Evolutionary conservation across 2,329 filamentous ascomycete species (phyloP).

Genomic region (Trichothecium sympodiale): DNA sequence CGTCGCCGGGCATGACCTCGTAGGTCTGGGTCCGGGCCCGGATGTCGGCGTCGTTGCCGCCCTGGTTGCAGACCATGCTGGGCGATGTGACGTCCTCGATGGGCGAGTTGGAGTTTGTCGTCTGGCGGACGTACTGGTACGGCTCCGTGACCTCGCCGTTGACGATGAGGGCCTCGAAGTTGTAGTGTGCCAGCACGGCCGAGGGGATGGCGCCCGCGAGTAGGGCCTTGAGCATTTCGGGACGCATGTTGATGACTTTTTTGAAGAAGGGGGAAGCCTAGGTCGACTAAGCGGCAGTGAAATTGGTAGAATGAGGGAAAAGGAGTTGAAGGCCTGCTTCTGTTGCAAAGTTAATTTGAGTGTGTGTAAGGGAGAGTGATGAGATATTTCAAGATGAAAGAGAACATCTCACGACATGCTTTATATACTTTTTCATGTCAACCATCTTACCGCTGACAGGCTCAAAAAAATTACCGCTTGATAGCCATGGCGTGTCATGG

Average conservation of each 20-base stretch:
- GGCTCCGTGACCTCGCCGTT: conserved; percentile 30
- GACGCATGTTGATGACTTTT: not conserved
- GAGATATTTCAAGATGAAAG: no score
- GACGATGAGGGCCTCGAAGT: conserved; percentile 14
- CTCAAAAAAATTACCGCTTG: no score
- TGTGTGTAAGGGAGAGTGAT: no score
- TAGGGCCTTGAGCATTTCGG: conserved; percentile 1
- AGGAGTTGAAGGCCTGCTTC: no score
- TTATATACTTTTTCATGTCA: no score
- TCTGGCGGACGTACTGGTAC: conserved; percentile 35
- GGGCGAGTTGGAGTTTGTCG: conserved; percentile 26
- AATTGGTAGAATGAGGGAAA: no score
- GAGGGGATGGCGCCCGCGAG: conserved; percentile 7
- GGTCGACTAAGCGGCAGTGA: no score
- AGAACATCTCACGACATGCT: no score
- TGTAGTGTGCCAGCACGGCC: conserved; percentile 14
- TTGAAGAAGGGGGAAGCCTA: not conserved
- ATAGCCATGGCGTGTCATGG: no score
- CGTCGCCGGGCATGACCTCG: conserved; percentile 20
- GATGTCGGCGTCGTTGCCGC: conserved; percentile 18
- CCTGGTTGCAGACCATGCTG: conserved; percentile 22
- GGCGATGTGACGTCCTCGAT: conserved; percentile 22
- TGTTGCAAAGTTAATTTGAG: no score
- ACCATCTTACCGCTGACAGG: no score
- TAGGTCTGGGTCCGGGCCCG: conserved; percentile 16